Percentiles rank a stretch among this genome's conserved stretches.
Evolutionary conservation across 2,329 filamentous ascomycete species (phyloP).

Genomic region (Purpureocillium lavendulum): DNA sequence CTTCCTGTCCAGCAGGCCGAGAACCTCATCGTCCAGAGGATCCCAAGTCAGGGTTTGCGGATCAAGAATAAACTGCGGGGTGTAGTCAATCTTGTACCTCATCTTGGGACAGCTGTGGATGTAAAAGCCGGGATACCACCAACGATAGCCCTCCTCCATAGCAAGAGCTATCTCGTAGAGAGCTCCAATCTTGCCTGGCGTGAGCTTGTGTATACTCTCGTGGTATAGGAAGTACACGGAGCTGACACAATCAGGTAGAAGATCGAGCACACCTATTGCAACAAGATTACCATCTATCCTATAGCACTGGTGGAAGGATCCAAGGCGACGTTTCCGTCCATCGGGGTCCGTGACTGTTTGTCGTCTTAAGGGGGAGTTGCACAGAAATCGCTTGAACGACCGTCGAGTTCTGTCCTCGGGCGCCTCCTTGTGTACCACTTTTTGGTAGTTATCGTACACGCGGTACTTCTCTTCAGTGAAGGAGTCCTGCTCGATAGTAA

Average conservation of each 20-base stretch:
- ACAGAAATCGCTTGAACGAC: conserved; percentile 67
- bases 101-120: conserved; percentile 78
- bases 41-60: conserved; percentile 58
- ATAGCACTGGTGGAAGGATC: conserved; percentile 78
- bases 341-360: conserved; percentile 33
- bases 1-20: conserved; percentile 42
- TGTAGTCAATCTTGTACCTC: conserved; percentile 76
- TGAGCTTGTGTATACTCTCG: conserved; percentile 60
- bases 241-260: conserved; percentile 69
- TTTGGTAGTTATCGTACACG: conserved; percentile 70
- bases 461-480: conserved; percentile 71
- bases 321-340: conserved; percentile 47
- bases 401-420: conserved; percentile 46
- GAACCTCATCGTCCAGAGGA: conserved; percentile 41
- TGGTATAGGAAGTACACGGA: conserved; percentile 81
- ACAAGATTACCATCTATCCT: conserved; percentile 67
- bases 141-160: conserved; percentile 58
- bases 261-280: conserved; percentile 68
- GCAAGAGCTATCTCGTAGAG: conserved; percentile 65
- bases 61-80: conserved; percentile 66
- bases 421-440: conserved; percentile 60
- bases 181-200: conserved; percentile 69
- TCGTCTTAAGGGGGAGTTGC: conserved; percentile 55
- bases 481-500: conserved; percentile 60
- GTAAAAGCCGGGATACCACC: conserved; percentile 77